Evolutionary conservation across 2,329 filamentous ascomycete genomes (phyloP).

Genomic region (Fusarium dimerum): DNA sequence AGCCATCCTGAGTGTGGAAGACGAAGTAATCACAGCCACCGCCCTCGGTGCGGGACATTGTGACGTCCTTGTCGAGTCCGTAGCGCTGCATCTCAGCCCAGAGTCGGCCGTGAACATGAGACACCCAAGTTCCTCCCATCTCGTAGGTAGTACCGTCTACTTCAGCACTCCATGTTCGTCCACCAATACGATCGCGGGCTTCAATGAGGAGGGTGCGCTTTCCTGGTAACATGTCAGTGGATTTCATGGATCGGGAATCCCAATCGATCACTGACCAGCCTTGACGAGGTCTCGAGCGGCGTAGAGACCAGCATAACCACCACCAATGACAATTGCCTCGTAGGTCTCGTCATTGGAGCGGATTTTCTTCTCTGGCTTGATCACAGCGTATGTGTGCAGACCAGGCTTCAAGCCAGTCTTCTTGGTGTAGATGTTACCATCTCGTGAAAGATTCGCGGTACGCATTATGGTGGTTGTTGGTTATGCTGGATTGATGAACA

Average conservation of each 20-base stretch:
- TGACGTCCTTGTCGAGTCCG: conserved; percentile 6
- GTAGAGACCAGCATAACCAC: conserved; percentile 2
- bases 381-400: conserved; percentile 5
- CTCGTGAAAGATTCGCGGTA: conserved; percentile 5
- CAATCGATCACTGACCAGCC: not conserved
- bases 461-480: too few relatives aligned
- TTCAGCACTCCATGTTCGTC: conserved; percentile 7
- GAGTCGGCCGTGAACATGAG: conserved; percentile 4
- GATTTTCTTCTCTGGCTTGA: conserved; percentile 6
- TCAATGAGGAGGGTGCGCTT: conserved; percentile 7
- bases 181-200: conserved; percentile 7
- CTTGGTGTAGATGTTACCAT: conserved; percentile 8
- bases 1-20: conserved; percentile 1
- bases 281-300: conserved; percentile 8
- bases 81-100: conserved; percentile 7
- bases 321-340: conserved; percentile 2
- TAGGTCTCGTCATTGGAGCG: not conserved
- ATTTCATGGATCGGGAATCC: not conserved
- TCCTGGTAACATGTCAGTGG: not conserved
- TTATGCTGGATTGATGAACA: too few relatives aligned
- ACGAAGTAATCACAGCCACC: conserved; percentile 6
- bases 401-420: conserved; percentile 1
- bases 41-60: conserved; percentile 1
- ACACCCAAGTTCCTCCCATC: conserved; percentile 11
- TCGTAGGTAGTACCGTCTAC: conserved; percentile 5